Evolutionary conservation across 495 filamentous ascomycete genomes (phyloP).

Genomic region (Neurospora sp.): DNA sequence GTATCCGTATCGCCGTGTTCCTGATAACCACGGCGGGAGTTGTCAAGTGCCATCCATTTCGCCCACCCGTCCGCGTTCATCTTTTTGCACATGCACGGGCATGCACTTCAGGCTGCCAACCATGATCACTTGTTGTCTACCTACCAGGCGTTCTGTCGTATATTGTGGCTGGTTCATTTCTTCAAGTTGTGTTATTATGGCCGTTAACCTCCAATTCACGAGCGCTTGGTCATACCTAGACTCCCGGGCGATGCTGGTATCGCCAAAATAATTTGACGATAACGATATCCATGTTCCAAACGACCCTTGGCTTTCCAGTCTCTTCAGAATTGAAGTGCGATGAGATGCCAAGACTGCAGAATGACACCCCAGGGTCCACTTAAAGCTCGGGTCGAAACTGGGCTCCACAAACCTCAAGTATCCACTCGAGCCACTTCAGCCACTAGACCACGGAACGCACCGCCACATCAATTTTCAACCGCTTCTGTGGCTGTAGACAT

Average conservation of each 20-base stretch:
- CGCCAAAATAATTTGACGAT: background rate
- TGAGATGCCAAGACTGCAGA: background rate
- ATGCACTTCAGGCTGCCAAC: background rate
- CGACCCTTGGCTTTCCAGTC: background rate
- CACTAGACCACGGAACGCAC: background rate
- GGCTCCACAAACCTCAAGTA: background rate
- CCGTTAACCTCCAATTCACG: background rate
- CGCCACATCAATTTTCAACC: background rate
- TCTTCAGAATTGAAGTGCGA: background rate
- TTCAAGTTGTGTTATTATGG: background rate
- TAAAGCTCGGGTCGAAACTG: background rate
- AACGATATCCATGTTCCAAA: background rate
- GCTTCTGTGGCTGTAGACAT: background rate
- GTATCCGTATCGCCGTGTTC: background rate
- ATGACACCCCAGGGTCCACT: background rate
- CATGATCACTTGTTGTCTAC: background rate
- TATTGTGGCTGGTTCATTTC: background rate
- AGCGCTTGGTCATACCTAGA: background rate
- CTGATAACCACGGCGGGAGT: background rate
- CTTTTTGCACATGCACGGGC: background rate
- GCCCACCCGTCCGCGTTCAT: background rate
- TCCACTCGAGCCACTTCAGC: background rate
- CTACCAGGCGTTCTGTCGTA: background rate
- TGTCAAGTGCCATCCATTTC: background rate
- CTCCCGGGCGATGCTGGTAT: background rate